Conservation (phyloP, 2,329 filamentous ascomycete species). For the Stagonosporopsis vannaccii region DNA sequence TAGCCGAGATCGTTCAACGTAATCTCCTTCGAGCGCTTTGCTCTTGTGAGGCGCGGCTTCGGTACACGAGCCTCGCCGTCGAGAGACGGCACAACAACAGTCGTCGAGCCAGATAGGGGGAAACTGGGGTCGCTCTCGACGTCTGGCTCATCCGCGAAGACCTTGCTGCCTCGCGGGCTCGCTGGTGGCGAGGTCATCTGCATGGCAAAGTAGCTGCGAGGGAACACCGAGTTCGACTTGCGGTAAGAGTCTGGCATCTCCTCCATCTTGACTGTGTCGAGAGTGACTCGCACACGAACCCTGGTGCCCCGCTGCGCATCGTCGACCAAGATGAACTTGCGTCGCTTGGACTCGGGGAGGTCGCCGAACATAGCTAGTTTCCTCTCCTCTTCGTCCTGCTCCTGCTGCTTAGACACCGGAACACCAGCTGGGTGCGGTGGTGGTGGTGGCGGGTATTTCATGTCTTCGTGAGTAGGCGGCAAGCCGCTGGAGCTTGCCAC, state of each 20-base stretch:
- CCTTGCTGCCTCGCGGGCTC: slow-evolving; percentile 75
- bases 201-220: slow-evolving; percentile 87
- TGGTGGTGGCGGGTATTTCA: slow-evolving; percentile 55
- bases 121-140: slow-evolving; percentile 54
- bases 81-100: slow-evolving; percentile 57
- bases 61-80: slow-evolving; percentile 80
- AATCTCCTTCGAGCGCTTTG: slow-evolving; percentile 80
- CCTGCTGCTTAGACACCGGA: slow-evolving; percentile 56
- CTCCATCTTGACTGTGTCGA: slow-evolving; percentile 92
- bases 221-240: slow-evolving; percentile 86
- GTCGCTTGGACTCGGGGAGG: slow-evolving; percentile 86
- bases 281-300: slow-evolving; percentile 86
- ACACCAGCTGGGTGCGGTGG: slow-evolving; percentile 53
- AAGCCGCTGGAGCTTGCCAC: slow-evolving; percentile 65
- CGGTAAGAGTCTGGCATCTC: slow-evolving; percentile 97
- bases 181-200: slow-evolving; percentile 90
- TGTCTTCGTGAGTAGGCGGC: slow-evolving; percentile 68
- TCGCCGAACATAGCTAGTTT: slow-evolving; percentile 82
- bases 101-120: slow-evolving; percentile 54
- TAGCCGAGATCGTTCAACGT: slow-evolving; percentile 91
- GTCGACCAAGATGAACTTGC: slow-evolving; percentile 96
- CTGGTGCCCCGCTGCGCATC: slow-evolving; percentile 78
- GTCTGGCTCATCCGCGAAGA: slow-evolving; percentile 70
- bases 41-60: slow-evolving; percentile 75
- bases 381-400: slow-evolving; percentile 63